Evolutionary conservation across 2,329 filamentous ascomycete species (phyloP).

Genomic region (Trichoderma sp.): DNA sequence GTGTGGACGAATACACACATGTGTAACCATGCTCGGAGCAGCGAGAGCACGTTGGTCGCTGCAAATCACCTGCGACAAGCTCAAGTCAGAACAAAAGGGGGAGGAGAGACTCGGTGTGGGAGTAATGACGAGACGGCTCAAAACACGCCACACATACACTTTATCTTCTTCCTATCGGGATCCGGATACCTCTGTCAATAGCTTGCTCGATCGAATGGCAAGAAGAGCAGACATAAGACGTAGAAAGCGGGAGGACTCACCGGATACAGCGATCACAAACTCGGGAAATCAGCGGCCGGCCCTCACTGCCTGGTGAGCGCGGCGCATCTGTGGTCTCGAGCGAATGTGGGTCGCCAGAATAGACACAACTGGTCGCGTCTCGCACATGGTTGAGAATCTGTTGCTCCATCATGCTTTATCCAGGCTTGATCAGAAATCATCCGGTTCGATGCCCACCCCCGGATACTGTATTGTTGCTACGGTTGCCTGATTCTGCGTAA

Average conservation of each 20-base stretch:
- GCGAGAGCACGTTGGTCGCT: constrained; percentile 18
- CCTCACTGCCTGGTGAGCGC: not conserved
- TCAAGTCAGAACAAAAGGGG: not conserved
- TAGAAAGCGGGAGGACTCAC: not conserved
- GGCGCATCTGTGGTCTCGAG: not conserved
- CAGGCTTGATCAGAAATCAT: not conserved
- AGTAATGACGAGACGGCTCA: not conserved
- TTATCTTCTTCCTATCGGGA: not conserved
- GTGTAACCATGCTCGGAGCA: constrained; percentile 14
- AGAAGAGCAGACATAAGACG: not conserved
- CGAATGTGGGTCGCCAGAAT: not conserved
- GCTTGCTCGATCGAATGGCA: not conserved
- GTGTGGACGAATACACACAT: constrained; percentile 19
- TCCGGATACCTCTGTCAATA: not conserved
- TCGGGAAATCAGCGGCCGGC: not conserved
- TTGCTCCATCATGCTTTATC: not conserved
- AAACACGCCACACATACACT: not conserved
- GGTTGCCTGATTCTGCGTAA: not conserved
- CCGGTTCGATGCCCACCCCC: not conserved
- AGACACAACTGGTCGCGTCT: not conserved
- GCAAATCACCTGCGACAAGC: constrained; percentile 11
- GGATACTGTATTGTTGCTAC: not conserved
- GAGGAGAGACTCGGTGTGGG: not conserved
- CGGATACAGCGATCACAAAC: not conserved
- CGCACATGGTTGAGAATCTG: not conserved